These are phyloP conservation scores for Hemisphaericaspora lyxosophila DNA, from an alignment of 1,139 yeast genomes.

Conservation along the genomic window DNA sequence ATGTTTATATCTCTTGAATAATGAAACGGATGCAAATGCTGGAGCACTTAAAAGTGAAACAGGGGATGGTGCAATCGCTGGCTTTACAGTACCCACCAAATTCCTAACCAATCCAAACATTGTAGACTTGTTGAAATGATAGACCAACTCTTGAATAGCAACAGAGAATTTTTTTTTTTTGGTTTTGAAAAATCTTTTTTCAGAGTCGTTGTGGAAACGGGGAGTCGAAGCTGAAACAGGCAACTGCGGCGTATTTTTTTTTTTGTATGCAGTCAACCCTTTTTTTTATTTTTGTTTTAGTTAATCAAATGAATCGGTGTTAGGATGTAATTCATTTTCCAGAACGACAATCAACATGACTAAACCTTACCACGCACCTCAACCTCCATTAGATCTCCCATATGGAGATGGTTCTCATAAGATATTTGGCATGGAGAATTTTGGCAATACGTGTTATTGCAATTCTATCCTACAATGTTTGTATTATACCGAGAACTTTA, in stretches of 20 bases:
- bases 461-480: conserved; percentile 89
- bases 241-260: background rate
- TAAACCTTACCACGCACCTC: conserved; percentile 3
- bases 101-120: conserved; percentile 8
- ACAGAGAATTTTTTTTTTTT: too few relatives aligned
- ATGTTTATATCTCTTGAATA: conserved; percentile 58
- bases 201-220: too few relatives aligned
- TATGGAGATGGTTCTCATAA: conserved; percentile 67
- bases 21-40: conserved; percentile 1
- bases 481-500: conserved; percentile 68
- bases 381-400: conserved; percentile 8
- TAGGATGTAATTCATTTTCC: too few relatives aligned
- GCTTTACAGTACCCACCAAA: conserved; percentile 2
- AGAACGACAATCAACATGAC: conserved; percentile 5
- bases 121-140: background rate
- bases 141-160: too few relatives aligned
- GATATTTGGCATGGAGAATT: conserved; percentile 92
- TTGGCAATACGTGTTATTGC: conserved; percentile 93
- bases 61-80: background rate
- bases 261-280: background rate
- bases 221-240: background rate
- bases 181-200: too few relatives aligned
- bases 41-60: background rate
- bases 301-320: too few relatives aligned
- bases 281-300: too few relatives aligned